Evolutionary conservation across 2,329 filamentous ascomycete genomes (phyloP).

Genomic region (Aureobasidium uvarum): DNA sequence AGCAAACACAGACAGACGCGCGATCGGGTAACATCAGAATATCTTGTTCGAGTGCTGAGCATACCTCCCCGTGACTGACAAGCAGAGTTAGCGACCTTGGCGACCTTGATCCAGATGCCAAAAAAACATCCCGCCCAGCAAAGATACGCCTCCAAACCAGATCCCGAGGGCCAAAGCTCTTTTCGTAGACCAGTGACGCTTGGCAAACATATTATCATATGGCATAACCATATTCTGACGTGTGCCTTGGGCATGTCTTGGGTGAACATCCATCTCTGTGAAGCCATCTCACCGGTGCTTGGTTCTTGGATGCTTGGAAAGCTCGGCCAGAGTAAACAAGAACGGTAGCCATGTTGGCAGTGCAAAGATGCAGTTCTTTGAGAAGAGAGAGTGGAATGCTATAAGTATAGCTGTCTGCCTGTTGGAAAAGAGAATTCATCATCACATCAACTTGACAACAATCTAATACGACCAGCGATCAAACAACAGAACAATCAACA

Average conservation of each 20-base stretch:
- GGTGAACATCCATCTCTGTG: neutral
- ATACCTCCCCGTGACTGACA: neutral
- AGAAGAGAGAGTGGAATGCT: neutral
- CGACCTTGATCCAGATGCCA: neutral
- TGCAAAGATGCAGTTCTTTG: too few species aligned
- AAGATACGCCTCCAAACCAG: neutral
- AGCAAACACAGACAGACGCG: neutral
- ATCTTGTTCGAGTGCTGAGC: neutral
- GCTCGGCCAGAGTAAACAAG: neutral
- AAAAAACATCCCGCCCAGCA: neutral
- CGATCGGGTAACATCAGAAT: neutral
- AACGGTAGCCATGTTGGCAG: neutral
- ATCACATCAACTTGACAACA: constrained; percentile 16
- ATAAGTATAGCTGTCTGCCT: constrained; percentile 12
- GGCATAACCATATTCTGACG: neutral
- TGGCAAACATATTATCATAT: neutral
- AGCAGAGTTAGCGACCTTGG: neutral
- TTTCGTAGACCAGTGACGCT: neutral
- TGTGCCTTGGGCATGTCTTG: constrained; percentile 9
- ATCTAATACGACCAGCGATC: neutral
- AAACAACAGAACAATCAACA: neutral
- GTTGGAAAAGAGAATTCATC: neutral
- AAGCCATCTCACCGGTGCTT: neutral
- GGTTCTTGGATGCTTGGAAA: neutral
- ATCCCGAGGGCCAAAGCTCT: neutral